Evolutionary conservation across 352 stramenopile genomes (phyloP).

Genomic region (Saprolegnia diclina): DNA sequence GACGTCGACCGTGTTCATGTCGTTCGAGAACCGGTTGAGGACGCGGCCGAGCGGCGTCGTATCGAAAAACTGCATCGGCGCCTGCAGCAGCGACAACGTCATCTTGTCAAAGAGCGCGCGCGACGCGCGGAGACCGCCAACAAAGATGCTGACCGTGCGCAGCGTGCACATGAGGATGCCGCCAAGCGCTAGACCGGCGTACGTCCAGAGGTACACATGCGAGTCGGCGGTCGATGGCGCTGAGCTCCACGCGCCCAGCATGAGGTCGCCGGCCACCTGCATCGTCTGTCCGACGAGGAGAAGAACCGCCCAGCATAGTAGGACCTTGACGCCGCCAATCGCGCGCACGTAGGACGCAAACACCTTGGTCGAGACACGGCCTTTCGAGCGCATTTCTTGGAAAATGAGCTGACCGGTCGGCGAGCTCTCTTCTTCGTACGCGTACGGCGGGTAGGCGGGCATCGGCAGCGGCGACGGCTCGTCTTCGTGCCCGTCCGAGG

Average conservation of each 20-base stretch:
- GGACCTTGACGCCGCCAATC: conserved; percentile 11
- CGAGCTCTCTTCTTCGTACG: conserved; percentile 13
- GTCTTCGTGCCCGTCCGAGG: not conserved
- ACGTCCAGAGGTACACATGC: conserved; percentile 52
- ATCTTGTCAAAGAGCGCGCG: conserved; percentile 31
- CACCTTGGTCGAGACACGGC: conserved; percentile 4
- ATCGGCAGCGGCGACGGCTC: not conserved
- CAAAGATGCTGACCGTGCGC: conserved; percentile 51
- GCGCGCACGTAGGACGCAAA: conserved; percentile 1
- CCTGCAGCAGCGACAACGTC: conserved; percentile 29
- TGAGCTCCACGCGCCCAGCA: conserved; percentile 10
- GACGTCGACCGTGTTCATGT: conserved; percentile 39
- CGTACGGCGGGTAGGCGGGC: not conserved
- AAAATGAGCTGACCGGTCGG: conserved; percentile 16
- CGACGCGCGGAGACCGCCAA: conserved; percentile 49
- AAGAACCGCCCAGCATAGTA: not conserved
- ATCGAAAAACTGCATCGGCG: conserved; percentile 45
- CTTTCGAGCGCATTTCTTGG: conserved; percentile 16
- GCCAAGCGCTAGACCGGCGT: conserved; percentile 45
- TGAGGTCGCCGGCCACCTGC: conserved; percentile 23
- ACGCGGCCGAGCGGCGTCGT: conserved; percentile 39
- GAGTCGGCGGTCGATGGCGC: not conserved
- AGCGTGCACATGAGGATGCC: conserved; percentile 50
- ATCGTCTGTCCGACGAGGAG: not conserved
- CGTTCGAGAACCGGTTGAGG: conserved; percentile 38